A percentile compares a stretch with the other conserved stretches of the same genome.
Conservation (phyloP, 805 yeast genomes). For the Komagataella ulmi region DNA sequence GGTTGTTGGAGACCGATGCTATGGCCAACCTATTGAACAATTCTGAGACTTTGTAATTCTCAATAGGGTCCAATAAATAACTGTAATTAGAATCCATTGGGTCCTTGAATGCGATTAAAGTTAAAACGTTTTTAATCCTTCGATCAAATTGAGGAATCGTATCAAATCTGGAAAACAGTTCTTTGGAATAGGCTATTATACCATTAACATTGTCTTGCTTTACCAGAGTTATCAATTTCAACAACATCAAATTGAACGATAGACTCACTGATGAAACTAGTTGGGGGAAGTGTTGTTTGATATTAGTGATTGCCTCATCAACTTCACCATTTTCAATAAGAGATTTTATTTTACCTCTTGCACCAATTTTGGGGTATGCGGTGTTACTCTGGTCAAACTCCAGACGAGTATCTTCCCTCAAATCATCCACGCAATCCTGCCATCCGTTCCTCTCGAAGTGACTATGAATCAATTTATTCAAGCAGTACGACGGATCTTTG, state of each 20-base stretch:
- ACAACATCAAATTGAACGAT: constrained; percentile 26
- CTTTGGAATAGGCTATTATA: not conserved
- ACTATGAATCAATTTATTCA: not conserved
- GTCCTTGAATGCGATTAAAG: constrained; percentile 38
- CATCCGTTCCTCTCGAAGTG: not conserved
- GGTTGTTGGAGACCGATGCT: constrained; percentile 12
- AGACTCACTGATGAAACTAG: constrained; percentile 21
- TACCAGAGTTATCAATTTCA: constrained; percentile 22
- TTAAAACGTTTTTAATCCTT: not conserved
- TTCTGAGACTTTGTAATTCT: constrained; percentile 16
- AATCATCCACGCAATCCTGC: not conserved
- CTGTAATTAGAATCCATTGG: constrained; percentile 26
- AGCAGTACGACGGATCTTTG: not conserved
- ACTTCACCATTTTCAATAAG: constrained; percentile 29
- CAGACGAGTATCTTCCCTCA: not conserved
- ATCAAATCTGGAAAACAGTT: not conserved
- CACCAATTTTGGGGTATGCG: not conserved
- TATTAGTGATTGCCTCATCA: constrained; percentile 24
- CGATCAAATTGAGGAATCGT: not conserved
- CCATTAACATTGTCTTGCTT: not conserved
- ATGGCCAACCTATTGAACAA: constrained; percentile 19
- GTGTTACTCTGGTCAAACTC: constrained; percentile 7
- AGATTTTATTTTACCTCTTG: not conserved
- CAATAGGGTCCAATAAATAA: constrained; percentile 20
- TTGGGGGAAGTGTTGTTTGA: constrained; percentile 24